These are phyloP conservation scores for Colletotrichum lentis DNA, from an alignment of 2,329 filamentous ascomycete species.

Conservation along the genomic window DNA sequence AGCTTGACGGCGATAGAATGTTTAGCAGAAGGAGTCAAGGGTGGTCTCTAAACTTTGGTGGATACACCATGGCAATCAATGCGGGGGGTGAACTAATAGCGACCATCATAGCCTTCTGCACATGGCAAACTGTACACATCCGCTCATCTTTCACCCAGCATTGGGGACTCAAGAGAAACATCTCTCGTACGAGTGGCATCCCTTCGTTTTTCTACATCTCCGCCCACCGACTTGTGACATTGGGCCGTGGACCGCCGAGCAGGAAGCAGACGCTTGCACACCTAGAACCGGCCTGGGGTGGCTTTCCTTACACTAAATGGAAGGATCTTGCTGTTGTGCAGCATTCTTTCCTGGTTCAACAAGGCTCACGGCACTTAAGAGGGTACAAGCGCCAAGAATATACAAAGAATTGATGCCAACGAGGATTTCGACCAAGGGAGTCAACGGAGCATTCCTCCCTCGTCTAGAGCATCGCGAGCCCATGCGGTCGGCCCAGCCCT, in stretches of 20 bases:
- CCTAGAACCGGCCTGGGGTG: neutral
- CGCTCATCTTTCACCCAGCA: neutral
- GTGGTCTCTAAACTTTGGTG: neutral
- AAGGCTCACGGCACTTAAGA: too few relatives aligned
- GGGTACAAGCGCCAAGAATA: neutral
- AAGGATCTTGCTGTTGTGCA: neutral
- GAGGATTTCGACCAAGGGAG: neutral
- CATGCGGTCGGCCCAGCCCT: too few relatives aligned
- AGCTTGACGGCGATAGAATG: neutral
- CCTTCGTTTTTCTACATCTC: neutral
- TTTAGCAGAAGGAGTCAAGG: too few relatives aligned
- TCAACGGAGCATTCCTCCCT: neutral
- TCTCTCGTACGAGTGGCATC: constrained; percentile 5
- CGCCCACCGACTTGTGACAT: constrained; percentile 10
- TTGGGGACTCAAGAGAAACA: neutral
- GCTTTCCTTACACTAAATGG: neutral
- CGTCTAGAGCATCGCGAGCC: too few relatives aligned
- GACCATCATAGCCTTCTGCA: constrained; percentile 8
- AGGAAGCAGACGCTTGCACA: neutral
- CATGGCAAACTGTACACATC: neutral
- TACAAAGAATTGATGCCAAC: neutral
- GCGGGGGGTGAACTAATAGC: neutral
- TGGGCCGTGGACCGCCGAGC: neutral
- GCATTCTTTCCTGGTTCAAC: neutral
- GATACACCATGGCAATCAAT: neutral